Evolutionary conservation across 83 land plant species (phyloP), one percentile per base, ranked within the genome.

Genomic region (Picea abies): DNA sequence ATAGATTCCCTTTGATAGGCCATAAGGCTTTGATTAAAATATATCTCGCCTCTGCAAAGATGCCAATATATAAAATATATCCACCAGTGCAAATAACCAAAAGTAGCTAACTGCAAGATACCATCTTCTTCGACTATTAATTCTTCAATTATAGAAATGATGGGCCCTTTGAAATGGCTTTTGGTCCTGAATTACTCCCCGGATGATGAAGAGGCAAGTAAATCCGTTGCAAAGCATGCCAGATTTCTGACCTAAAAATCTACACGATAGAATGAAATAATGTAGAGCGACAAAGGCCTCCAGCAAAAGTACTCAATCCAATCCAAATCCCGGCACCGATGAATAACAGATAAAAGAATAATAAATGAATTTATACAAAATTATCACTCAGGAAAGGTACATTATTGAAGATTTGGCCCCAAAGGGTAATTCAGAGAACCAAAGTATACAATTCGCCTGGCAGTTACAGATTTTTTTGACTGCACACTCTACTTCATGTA

Each of bases 11-110:
- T 49, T 10, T 49, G 56, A 10, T 49, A 49, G 3, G 56, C 11
- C 56, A 10, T 49, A 35, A 20, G 6, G 39, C 19, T 69, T 20
- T 35, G 37, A 35, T 35, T 69, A 4, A 16, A 69, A 35, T 5
- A 69, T 35, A 32, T 69, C n/a, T 17, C 73, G 19, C 44, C 73
- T 69, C 73, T 69, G 73, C 73, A 69, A 69, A 6, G 25, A 41
- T 72, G 3, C 25, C 25, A 72, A 20, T 6, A 1, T 72, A 39
- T 72, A 22, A 72, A 72, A 72, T 8, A n/a, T 19, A 72, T 19
- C 47, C 22, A 20, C 52, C n/a, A 44, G 17, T 72, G 56, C 76
- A 72, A 72, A 72, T 20, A 44, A 72, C 49, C 44, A 72, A 20
- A n/a, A 49, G 26, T 11, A 19, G 52, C 19, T 41, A n/a, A 69